phyloP scores from a whole-genome alignment of 1,284 basidiomycete genomes.

The Austropuccinia psidii region DNA sequence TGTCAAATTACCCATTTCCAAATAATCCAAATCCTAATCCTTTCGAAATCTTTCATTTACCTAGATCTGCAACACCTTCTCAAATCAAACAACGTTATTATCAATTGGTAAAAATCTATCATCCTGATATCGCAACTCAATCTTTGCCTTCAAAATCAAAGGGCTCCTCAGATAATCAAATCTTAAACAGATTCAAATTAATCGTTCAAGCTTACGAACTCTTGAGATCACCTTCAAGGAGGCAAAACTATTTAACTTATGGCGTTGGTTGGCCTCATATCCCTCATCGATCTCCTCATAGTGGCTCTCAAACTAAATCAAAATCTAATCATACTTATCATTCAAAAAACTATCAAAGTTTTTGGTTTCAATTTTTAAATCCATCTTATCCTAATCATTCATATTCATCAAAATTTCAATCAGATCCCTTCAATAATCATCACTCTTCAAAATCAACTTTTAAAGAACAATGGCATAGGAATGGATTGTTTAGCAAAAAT shows the following conservation, averaged over 20 bases:
- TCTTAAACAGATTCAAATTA: slow-evolving; percentile 40
- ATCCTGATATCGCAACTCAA: slow-evolving; percentile 40
- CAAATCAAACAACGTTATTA: slow-evolving; percentile 46
- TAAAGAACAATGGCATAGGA: slow-evolving; percentile 24
- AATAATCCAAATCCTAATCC: slow-evolving; percentile 38
- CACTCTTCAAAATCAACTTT: neutral
- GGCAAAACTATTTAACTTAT: slow-evolving; percentile 39
- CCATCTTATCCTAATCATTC: neutral
- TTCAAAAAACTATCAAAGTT: neutral
- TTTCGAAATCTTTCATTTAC: slow-evolving; percentile 46
- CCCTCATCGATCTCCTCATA: neutral
- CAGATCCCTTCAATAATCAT: neutral
- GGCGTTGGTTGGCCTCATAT: slow-evolving; percentile 40
- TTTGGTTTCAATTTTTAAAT: slow-evolving; percentile 4
- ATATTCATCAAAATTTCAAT: slow-evolving; percentile 9
- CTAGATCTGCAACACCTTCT: slow-evolving; percentile 32
- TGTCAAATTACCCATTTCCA: no score
- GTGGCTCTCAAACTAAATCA: neutral
- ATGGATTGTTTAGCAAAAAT: slow-evolving; percentile 21
- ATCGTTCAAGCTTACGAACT: slow-evolving; percentile 42
- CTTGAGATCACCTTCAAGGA: slow-evolving; percentile 38
- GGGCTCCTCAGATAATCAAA: slow-evolving; percentile 19
- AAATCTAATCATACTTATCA: neutral
- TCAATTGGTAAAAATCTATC: slow-evolving; percentile 42
- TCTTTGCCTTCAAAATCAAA: neutral